Percentiles rank a stretch among this genome's conserved stretches.
These are phyloP conservation scores for Candida ficus DNA, from an alignment of 805 yeast genomes.

Conservation along the genomic window DNA sequence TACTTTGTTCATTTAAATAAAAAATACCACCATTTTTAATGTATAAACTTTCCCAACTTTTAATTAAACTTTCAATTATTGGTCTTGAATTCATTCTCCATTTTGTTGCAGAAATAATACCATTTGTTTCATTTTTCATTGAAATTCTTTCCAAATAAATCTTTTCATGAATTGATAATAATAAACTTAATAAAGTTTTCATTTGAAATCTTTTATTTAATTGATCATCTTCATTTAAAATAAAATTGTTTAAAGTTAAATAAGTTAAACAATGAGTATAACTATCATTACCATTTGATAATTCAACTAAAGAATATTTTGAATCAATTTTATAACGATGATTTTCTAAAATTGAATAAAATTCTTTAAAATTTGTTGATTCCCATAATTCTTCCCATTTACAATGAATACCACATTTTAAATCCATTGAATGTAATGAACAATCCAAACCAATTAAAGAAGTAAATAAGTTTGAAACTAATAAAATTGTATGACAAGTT, in stretches of 20 bases:
- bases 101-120: slow-evolving; percentile 44
- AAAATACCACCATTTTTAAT: slow-evolving; percentile 59
- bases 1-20: slow-evolving; percentile 43
- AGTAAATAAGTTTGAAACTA: slow-evolving; percentile 54
- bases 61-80: slow-evolving; percentile 48
- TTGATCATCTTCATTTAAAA: slow-evolving; percentile 31
- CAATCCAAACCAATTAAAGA: slow-evolving; percentile 40
- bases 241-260: slow-evolving; percentile 37
- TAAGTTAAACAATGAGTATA: slow-evolving; percentile 42
- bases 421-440: slow-evolving; percentile 39
- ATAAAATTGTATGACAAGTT: slow-evolving; percentile 61
- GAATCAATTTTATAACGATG: slow-evolving; percentile 43
- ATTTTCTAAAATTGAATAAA: slow-evolving; percentile 39
- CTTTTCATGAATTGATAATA: slow-evolving; percentile 63
- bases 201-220: slow-evolving; percentile 35
- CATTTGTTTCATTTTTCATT: slow-evolving; percentile 31
- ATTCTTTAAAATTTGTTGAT: slow-evolving; percentile 42
- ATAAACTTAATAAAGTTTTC: slow-evolving; percentile 47
- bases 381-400: slow-evolving; percentile 56
- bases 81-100: slow-evolving; percentile 68
- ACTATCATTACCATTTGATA: slow-evolving; percentile 50
- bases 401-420: slow-evolving; percentile 65
- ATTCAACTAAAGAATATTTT: slow-evolving; percentile 47
- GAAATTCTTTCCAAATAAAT: slow-evolving; percentile 47
- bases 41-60: slow-evolving; percentile 64